Evolutionary conservation across 441 rosid species (phyloP).

Genomic region (Eutrema salsugineum): DNA sequence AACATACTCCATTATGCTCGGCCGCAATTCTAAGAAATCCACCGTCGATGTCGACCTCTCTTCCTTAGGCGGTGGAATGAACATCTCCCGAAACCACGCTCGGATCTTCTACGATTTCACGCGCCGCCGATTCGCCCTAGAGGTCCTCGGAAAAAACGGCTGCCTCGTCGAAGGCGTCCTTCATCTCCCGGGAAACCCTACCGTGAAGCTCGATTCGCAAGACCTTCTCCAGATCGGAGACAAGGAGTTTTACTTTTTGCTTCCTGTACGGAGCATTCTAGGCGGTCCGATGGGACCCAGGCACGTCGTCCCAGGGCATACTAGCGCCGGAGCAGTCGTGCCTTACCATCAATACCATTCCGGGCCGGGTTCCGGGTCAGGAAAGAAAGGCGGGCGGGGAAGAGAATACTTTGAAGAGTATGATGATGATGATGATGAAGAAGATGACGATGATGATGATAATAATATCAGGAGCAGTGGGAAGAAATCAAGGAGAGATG

Average conservation of each 20-base stretch:
- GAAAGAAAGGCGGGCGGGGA: slow-evolving; percentile 32
- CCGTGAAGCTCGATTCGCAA: slow-evolving; percentile 84
- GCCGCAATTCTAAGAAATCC: slow-evolving; percentile 94
- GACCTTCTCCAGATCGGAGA: slow-evolving; percentile 11
- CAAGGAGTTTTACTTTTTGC: slow-evolving; percentile 6
- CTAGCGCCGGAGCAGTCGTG: slow-evolving; percentile 21
- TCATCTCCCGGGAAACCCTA: slow-evolving; percentile 82
- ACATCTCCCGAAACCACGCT: slow-evolving; percentile 86
- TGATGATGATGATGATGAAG: slow-evolving; percentile 48
- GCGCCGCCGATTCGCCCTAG: slow-evolving; percentile 87
- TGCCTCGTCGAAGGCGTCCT: slow-evolving; percentile 90
- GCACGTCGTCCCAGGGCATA: slow-evolving; percentile 20
- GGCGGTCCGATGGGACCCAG: not conserved
- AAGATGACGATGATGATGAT: slow-evolving; percentile 46
- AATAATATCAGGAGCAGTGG: not conserved
- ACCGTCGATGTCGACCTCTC: slow-evolving; percentile 85
- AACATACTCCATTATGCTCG: slow-evolving; percentile 80
- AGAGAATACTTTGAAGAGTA: slow-evolving; percentile 55
- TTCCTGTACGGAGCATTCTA: not conserved
- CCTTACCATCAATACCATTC: slow-evolving; percentile 44
- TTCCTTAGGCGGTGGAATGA: slow-evolving; percentile 88
- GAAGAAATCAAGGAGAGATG: not conserved
- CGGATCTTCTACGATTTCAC: slow-evolving; percentile 90
- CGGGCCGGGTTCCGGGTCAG: not conserved
- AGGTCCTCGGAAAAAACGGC: slow-evolving; percentile 91